Base-by-base conservation (phyloP, 495 filamentous ascomycete genomes). In the Tricharina praecox region DNA sequence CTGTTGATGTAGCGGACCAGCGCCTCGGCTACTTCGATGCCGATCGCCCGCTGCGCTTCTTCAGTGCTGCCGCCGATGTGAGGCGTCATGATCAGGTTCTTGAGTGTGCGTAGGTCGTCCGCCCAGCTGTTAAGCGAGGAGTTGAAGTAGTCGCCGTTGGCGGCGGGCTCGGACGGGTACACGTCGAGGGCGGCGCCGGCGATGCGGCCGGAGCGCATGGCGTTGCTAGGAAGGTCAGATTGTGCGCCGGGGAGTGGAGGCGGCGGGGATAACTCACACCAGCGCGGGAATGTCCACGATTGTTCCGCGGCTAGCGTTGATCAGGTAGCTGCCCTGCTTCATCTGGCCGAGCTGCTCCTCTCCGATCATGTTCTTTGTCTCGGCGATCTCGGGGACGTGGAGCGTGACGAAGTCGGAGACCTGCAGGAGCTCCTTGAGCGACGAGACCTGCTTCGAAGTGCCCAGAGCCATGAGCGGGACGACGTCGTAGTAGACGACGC, bases 31-130 rank as follows among this genome's bases (percentile, higher is more conserved):
- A 99, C 90, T 69, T 99, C 92, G 21, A 92, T 69, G 53, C 92
- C 92, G 62, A 96, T 99, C 7, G 92, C 88, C 45, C 83, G 77
- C 66, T 99, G 92, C 4, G 92, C 92, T 68, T 99, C 56, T 30
- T 99, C 92, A 2, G 92, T 99, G 65, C 82, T 92, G 25, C 90
- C 90, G 46, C 90, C 90, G 58, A 99, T 95, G 60, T 99, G 90
- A 18, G 90, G 90, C 2, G 87, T 88, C 24, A 99, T 70, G 50
- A 99, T 93, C 53, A 99, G 65, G 65, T 99, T 99, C 63, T 80
- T 86, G 40, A 96, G 71, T 30, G 72, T 70, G 21, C 82, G 77
- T 37, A 99, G 76, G 50, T 93, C 87, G 44, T 82, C 72, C n/a
- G 73, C 80, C 85, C 85, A 96, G 15, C 63, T 50, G 62, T 93